Evolutionary conservation across 345 rosid genomes (phyloP), one percentile per base, ranked within the genome.

Genomic region (Xanthoceras sorbifolium): DNA sequence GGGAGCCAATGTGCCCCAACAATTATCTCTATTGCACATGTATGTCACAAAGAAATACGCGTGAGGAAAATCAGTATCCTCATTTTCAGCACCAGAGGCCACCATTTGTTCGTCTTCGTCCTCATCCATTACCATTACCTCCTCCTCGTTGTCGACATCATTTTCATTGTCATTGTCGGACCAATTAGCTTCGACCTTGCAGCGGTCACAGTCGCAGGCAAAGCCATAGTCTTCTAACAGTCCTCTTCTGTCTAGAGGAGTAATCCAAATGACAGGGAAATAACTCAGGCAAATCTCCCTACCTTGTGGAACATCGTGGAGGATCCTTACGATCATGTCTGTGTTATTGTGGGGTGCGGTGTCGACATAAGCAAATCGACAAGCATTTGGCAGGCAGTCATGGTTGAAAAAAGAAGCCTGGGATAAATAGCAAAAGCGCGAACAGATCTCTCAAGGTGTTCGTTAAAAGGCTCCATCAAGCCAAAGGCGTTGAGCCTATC

Each of bases 351-450:
- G 86, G 1, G 72, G 10, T 44, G 62, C 84, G 34, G 86, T 63
- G 81, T 93, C 98, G 1, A 92, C 89, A 18, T 93, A 93, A 66
- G 91, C 98, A 61, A 95, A 93, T 77, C 97, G 84, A 73, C 99
- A 95, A 67, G 94, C 99, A 88, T 93, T 93, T 23, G 99, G 99
- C n/a, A 95, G 94, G 82, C 98, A 95, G 63, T 91, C 99, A 57
- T 93, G 98, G 75, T 93, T 95, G 78, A 93, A 90, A 55, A 93
- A 85, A 14, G 98, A 87, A 0, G 94, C 91, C 81, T 78, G 0
- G 92, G 92, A 62, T 92, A 95, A 23, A 95, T 87, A 9, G 94
- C 98, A 69, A 92, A 95, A 0, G 91, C 96, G 34, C 98, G 81
- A 3, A 90, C 96, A 3, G 90, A 93, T 74, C 97, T 86, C 67